Evolutionary conservation across 345 rosid species (phyloP).

Genomic region (Ceriops tagal): DNA sequence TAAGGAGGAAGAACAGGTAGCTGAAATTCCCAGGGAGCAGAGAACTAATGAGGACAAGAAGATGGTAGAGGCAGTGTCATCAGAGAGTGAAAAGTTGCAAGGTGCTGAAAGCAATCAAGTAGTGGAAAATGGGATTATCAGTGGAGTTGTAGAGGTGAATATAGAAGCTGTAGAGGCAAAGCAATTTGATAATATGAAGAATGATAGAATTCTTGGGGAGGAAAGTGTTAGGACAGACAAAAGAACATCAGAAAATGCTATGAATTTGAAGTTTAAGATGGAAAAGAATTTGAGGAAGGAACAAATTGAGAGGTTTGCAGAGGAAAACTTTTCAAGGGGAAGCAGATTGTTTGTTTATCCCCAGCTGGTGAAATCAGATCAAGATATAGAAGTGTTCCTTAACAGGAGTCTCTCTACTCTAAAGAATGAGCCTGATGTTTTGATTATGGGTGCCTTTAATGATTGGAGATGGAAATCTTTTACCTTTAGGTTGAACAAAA

Average conservation of each 20-base stretch:
- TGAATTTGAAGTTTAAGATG: constrained; percentile 33
- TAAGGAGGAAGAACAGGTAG: constrained; percentile 29
- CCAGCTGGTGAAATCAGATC: constrained; percentile 44
- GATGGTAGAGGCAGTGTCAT: constrained; percentile 18
- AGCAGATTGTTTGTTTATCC: constrained; percentile 72
- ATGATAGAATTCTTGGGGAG: constrained; percentile 12
- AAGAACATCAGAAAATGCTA: constrained; percentile 31
- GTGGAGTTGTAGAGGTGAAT: constrained; percentile 19
- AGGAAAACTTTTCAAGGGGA: constrained; percentile 42
- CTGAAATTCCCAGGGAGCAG: constrained; percentile 24
- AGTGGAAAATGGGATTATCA: constrained; percentile 35
- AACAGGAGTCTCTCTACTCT: constrained; percentile 59
- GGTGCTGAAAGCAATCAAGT: constrained; percentile 15
- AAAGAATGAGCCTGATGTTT: constrained; percentile 51
- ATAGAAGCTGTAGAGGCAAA: constrained; percentile 15
- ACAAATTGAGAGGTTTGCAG: constrained; percentile 61
- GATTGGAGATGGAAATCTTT: constrained; percentile 92
- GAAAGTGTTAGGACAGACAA: constrained; percentile 12
- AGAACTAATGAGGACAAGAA: constrained; percentile 28
- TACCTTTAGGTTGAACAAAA: constrained; percentile 57
- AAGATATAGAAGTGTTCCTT: constrained; percentile 72
- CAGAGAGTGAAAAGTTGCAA: constrained; percentile 7
- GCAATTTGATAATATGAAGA: constrained; percentile 8
- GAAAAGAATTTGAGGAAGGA: constrained; percentile 22
- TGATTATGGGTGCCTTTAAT: constrained; percentile 88